Evolutionary conservation across 192 early-diverging fungal species (phyloP), one percentile per base, ranked within the genome.

Genomic region (Umbelopsis ramanniana): DNA sequence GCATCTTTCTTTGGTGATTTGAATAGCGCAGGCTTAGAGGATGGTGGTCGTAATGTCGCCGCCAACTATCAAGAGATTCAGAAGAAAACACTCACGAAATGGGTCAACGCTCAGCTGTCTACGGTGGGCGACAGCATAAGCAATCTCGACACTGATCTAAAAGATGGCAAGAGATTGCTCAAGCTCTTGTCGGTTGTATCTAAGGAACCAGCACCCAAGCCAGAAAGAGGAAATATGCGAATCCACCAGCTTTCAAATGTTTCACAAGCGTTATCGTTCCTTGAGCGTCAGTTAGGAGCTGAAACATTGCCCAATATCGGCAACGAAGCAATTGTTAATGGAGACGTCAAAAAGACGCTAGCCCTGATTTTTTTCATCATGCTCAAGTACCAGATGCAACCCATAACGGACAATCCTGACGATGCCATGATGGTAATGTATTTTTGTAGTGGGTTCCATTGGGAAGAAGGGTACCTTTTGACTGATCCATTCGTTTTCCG

Each of bases 161-260:
- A 81, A 50, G 86, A 88, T 60, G 93, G 93, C 10, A 90, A 92
- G 66, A 84, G 84, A 38, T 83, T 94, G 46, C 85, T 94, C 46
- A 85, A 90, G 47, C 78, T 94, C n/a, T 81, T 94, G 2, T 84
- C 87, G 70, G 88, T 92, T 45, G 83, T 93, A 54, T 89, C 90
- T 1, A 88, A 91, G 55, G 91, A 93, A 73, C 86, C 85, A 2
- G 80, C 92, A 14, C 90, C 90, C 11, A 87, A 86, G 52, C 90
- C 88, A 60, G 92, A 93, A 76, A 76, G 85, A 29, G 87, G 89
- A 66, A 90, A 88, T 74, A 84, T 94, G 78, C 86, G 93, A 22
- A 90, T 94, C 73, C 93, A 94, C 68, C 91, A 92, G 71, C 86
- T 94, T 50, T 88, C 93, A 23, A 94, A 94, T 68, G 81, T 89